Evolutionary conservation across 2,329 filamentous ascomycete genomes (phyloP), one percentile per base, ranked within the genome.

Genomic region (Aquanectria penicillioides): DNA sequence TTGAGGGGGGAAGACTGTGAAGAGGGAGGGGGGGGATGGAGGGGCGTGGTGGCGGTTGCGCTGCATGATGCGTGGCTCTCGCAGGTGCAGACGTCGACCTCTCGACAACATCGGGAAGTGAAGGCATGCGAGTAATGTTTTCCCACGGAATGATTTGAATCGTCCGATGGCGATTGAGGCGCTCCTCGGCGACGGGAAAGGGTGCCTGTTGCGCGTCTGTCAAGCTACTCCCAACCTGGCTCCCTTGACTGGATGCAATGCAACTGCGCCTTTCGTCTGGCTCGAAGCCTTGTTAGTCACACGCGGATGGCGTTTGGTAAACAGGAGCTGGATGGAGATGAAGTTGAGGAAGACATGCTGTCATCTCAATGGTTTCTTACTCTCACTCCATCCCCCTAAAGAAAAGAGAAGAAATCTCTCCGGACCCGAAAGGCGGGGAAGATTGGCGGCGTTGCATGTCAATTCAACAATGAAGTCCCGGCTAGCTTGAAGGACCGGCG

Each of bases 11-110:
- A n/a, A n/a, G n/a, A n/a, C n/a, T n/a, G n/a, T n/a, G 34, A 48
- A 38, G 37, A 29, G 22, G 23, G 37, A 36, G 28, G 15, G 15
- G 43, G 31, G 29, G 44, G 20, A 44, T 34, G 23, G 44, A 33
- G 17, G 26, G 11, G 37, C 29, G 15, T 51, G 40, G 55, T 57
- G 47, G 55, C 48, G 40, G 34, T 58, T 58, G 12, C 41, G 48
- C 55, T 48, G 41, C 48, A 48, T 26, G 48, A 38, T 55, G 18
- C 43, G 38, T 48, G 28, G 43, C 49, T 41, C 55, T 46, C 53
- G 55, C 48, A 53, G 40, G 28, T 40, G 31, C 20, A 51, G 46
- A 25, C 40, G 26, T 33, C 28, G 22, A 25, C 6, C 15, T 43
- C 17, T 33, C 40, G 33, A 33, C 40, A 44, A 51, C 17, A 33